Evolutionary conservation across 257 asterid species (phyloP).

Genomic region (Solanum boliviense): DNA sequence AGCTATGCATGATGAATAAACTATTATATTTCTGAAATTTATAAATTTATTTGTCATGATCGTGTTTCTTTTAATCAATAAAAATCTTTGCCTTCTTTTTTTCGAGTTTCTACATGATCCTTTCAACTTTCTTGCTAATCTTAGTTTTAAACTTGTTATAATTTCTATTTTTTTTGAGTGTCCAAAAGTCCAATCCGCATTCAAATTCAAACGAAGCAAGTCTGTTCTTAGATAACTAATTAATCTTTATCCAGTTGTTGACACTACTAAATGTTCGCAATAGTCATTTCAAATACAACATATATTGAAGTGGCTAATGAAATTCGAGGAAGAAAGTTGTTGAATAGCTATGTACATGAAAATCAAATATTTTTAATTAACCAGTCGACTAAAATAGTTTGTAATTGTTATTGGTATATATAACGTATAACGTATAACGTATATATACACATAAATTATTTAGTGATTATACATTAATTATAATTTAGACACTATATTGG

Average conservation of each 20-base stretch:
- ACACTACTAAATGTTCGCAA: too few relatives aligned
- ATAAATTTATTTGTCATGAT: neutral
- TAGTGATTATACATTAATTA: neutral
- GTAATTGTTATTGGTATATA: neutral
- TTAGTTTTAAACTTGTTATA: too few relatives aligned
- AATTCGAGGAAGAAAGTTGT: too few relatives aligned
- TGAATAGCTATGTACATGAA: too few relatives aligned
- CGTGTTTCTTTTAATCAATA: neutral
- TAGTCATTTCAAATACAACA: too few relatives aligned
- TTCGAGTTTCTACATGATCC: neutral
- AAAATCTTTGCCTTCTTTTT: neutral
- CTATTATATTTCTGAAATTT: neutral
- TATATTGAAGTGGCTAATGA: neutral
- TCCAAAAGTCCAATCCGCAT: rapidly evolving
- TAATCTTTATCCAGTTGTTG: too few relatives aligned
- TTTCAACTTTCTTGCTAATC: neutral
- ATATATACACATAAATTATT: neutral
- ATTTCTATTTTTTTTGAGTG: too few relatives aligned
- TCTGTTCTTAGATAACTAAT: neutral
- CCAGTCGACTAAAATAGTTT: neutral
- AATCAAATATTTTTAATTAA: too few relatives aligned
- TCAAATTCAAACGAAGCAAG: too few relatives aligned
- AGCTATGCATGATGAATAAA: neutral
- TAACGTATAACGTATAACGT: too few relatives aligned
- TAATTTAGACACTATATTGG: neutral